phyloP scores from a whole-genome alignment of 75 land plant species.

The Sequoia sempervirens region DNA sequence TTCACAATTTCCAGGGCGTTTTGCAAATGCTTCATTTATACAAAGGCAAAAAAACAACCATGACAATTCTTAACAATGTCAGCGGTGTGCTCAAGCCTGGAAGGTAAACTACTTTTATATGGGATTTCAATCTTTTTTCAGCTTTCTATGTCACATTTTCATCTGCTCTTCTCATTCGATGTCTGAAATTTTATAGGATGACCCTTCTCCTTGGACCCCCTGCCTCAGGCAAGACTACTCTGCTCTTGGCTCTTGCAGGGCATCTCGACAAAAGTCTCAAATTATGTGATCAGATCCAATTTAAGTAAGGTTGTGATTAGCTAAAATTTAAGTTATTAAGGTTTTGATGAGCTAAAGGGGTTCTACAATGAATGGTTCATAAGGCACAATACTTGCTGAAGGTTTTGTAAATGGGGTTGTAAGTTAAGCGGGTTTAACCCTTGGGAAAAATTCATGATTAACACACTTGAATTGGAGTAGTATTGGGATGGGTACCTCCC shows the following conservation, averaged over 20 bases:
- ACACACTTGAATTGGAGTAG: too few species aligned
- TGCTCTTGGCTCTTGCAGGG: constrained; percentile 1
- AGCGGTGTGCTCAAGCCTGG: neutral
- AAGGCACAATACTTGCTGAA: too few species aligned
- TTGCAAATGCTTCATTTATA: neutral
- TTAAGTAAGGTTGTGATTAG: too few species aligned
- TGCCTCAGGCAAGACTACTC: constrained; percentile 7
- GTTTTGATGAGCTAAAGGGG: too few species aligned
- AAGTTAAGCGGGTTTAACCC: too few species aligned
- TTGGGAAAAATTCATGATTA: too few species aligned
- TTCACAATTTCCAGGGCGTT: neutral
- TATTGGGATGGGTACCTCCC: too few species aligned
- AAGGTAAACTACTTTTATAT: neutral
- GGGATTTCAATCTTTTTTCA: too few species aligned
- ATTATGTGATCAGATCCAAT: neutral
- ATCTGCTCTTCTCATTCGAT: neutral
- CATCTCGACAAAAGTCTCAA: neutral
- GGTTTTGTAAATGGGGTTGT: too few species aligned
- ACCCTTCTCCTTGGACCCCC: constrained; percentile 6
- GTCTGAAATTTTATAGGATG: neutral
- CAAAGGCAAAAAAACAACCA: neutral
- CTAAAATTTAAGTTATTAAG: too few species aligned
- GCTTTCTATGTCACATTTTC: too few species aligned
- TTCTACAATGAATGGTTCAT: too few species aligned
- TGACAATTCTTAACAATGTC: neutral